Percentiles rank a stretch among this genome's conserved stretches.
These are phyloP conservation scores for Alternaria sp. DNA, from an alignment of 2,329 filamentous ascomycete genomes.

Conservation along the genomic window DNA sequence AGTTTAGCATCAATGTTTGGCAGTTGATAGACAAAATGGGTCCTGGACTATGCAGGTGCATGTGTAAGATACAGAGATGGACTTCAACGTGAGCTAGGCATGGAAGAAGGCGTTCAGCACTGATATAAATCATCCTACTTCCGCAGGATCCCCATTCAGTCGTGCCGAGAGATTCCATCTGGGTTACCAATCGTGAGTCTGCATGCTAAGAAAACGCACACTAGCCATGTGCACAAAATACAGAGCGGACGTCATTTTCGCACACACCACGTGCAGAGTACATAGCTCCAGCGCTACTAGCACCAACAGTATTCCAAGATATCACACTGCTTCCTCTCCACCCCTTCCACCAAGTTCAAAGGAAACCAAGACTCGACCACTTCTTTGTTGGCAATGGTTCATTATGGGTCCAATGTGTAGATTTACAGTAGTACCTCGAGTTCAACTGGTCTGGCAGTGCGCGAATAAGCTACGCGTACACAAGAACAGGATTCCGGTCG, in stretches of 20 bases:
- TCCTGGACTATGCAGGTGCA: not conserved
- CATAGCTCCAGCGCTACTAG: slow-evolving; percentile 5
- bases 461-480: not conserved
- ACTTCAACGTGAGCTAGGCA: not conserved
- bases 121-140: not conserved
- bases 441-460: not conserved
- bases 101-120: not conserved
- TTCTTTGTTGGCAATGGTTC: not conserved
- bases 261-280: not conserved
- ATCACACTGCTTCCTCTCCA: not conserved
- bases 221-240: not conserved
- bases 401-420: slow-evolving; percentile 3
- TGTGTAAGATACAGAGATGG: slow-evolving; percentile 10
- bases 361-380: not conserved
- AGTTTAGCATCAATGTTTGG: slow-evolving; percentile 8
- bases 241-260: not conserved
- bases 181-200: not conserved
- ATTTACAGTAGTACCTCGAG: slow-evolving; percentile 2
- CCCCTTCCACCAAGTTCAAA: not conserved
- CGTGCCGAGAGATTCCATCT: not conserved
- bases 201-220: not conserved
- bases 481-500: not conserved
- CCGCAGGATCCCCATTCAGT: not conserved
- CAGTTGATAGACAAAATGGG: slow-evolving; percentile 8
- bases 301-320: not conserved